Percentiles rank a stretch among this genome's conserved stretches.
Evolutionary conservation across 2,329 filamentous ascomycete species (phyloP).

Genomic region (Ceratocystis ficicola): DNA sequence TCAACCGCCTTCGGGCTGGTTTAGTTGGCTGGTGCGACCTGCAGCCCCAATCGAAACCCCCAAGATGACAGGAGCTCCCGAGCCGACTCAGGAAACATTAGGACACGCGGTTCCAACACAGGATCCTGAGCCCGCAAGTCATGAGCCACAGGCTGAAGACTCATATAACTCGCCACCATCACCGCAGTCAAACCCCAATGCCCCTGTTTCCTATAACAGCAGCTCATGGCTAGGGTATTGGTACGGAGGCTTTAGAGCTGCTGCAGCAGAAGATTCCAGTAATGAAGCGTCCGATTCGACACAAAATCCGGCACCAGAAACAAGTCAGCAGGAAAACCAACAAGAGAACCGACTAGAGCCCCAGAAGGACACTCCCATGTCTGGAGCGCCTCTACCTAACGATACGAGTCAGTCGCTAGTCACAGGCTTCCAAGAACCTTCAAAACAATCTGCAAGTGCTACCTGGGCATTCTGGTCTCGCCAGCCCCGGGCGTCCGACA

Average conservation of each 20-base stretch:
- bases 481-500: slow-evolving; percentile 32
- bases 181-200: background rate
- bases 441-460: slow-evolving; percentile 37
- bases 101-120: background rate
- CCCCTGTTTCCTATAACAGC: background rate
- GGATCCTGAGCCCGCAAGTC: background rate
- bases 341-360: background rate
- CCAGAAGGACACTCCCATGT: background rate
- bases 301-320: background rate
- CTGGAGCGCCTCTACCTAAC: background rate
- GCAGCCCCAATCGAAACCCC: slow-evolving; percentile 23
- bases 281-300: background rate
- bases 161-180: background rate
- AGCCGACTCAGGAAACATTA: background rate
- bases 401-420: background rate
- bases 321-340: background rate
- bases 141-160: background rate
- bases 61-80: background rate
- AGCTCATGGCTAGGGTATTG: slow-evolving; percentile 4
- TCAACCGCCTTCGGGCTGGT: slow-evolving; percentile 35
- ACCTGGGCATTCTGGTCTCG: slow-evolving; percentile 76
- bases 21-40: slow-evolving; percentile 40
- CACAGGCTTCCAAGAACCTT: background rate
- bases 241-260: background rate
- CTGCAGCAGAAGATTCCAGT: background rate